Evolutionary conservation across 805 yeast species (phyloP).

Genomic region (Zygoascus ofunaensis): DNA sequence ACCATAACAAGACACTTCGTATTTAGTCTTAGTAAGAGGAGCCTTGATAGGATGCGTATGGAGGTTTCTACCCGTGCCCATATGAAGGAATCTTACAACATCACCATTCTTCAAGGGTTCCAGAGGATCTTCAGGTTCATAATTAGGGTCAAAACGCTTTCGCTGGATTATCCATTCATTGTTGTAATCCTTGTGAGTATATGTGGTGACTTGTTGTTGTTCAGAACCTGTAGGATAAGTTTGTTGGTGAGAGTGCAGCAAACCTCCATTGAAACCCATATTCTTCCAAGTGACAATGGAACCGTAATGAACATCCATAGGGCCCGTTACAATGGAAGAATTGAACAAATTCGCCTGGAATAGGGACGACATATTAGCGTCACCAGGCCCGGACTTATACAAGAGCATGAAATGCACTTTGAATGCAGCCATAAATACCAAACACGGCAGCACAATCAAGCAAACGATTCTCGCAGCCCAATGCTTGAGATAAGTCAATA

Average conservation of each 20-base stretch:
- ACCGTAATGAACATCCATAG: slow-evolving; percentile 54
- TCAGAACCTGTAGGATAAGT: slow-evolving; percentile 82
- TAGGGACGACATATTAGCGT: slow-evolving; percentile 79
- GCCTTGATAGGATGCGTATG: slow-evolving; percentile 79
- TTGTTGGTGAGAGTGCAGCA: slow-evolving; percentile 83
- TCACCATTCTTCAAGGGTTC: slow-evolving; percentile 49
- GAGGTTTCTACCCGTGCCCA: slow-evolving; percentile 58
- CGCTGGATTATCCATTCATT: slow-evolving; percentile 61
- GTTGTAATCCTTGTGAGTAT: slow-evolving; percentile 57
- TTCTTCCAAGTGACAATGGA: slow-evolving; percentile 58
- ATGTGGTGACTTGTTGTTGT: slow-evolving; percentile 81
- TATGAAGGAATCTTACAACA: slow-evolving; percentile 63
- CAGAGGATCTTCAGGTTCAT: slow-evolving; percentile 25
- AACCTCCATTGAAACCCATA: slow-evolving; percentile 61
- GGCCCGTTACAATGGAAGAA: slow-evolving; percentile 54
- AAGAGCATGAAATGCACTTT: slow-evolving; percentile 71
- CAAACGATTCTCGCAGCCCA: slow-evolving; percentile 63
- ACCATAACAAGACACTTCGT: slow-evolving; percentile 88
- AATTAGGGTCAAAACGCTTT: slow-evolving; percentile 18
- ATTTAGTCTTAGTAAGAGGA: slow-evolving; percentile 54
- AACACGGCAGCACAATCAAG: slow-evolving; percentile 62
- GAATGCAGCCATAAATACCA: slow-evolving; percentile 64
- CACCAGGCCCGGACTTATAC: slow-evolving; percentile 83
- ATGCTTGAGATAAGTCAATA: slow-evolving; percentile 36
- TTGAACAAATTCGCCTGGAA: slow-evolving; percentile 80